Evolutionary conservation across 2,329 filamentous ascomycete genomes (phyloP).

Genomic region (Seiridium unicorne): DNA sequence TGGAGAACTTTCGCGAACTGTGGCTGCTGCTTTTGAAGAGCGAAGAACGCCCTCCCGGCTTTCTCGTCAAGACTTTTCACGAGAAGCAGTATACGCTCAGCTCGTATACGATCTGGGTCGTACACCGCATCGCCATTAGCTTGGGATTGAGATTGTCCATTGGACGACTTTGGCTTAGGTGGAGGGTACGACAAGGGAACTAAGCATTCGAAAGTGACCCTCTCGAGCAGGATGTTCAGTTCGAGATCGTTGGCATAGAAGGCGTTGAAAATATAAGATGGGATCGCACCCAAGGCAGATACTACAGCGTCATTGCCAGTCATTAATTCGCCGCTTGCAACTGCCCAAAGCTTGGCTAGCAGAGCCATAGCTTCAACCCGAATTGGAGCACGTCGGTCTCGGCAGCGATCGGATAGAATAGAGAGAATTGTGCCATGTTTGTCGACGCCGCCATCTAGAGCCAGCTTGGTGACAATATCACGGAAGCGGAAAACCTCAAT

Average conservation of each 20-base stretch:
- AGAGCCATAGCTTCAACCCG: constrained; percentile 85
- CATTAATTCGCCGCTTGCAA: constrained; percentile 82
- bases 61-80: constrained; percentile 74
- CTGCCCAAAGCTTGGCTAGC: constrained; percentile 88
- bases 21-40: constrained; percentile 76
- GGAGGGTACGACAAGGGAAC: constrained; percentile 88
- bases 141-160: constrained; percentile 54
- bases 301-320: constrained; percentile 76
- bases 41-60: constrained; percentile 85
- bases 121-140: constrained; percentile 41
- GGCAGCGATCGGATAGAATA: constrained; percentile 82
- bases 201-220: constrained; percentile 81
- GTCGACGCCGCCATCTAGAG: constrained; percentile 69
- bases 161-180: constrained; percentile 55
- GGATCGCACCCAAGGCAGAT: constrained; percentile 75
- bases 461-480: constrained; percentile 80
- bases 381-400: constrained; percentile 79
- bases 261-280: constrained; percentile 80
- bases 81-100: constrained; percentile 80
- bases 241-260: constrained; percentile 89
- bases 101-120: constrained; percentile 74
- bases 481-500: constrained; percentile 78
- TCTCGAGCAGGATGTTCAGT: constrained; percentile 80
- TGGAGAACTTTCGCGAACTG: constrained; percentile 71
- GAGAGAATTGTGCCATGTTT: constrained; percentile 76